Evolutionary conservation across 768 basidiomycete species (phyloP), one percentile per base, ranked within the genome.

Genomic region (Boletus huronensis): DNA sequence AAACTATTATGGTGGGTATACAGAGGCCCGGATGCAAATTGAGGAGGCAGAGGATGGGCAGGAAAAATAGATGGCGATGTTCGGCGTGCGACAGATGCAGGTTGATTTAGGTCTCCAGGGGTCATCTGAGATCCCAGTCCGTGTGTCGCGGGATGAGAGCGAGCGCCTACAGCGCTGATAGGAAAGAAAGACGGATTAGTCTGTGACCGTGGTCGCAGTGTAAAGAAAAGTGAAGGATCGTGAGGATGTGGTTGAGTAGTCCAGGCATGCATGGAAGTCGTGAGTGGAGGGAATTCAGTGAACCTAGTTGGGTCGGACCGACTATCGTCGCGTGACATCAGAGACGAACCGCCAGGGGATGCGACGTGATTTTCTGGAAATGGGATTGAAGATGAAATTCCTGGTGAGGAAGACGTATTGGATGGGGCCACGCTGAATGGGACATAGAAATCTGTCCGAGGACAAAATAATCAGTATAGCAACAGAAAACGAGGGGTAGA

Each of bases 1-100:
- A 75, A 79, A 60, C 62, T 63, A 26, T 63, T 41, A 21, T 61
- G 70, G 31, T 75, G 76, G 56, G 65, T 62, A 57, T 75, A 77
- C 6, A 63, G 58, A 19, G 67, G 54, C 11, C 69, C 51, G 9
- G 69, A 50, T 8, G 70, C 39, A 50, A 73, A 49, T 19, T 59
- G 62, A 38, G 61, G 52, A 21, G 59, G 55, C 3, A 51, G 44
- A 3, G 63, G 59, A 35, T 58, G 60, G 14, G 71, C 53, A 66
- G 71, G 53, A 57, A 64, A 60, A 39, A 58, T 16, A 26, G 68
- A 36, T 11, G 47, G 19, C 21, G 35, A 54, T n/a, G 31, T n/a
- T 17, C 35, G 38, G 6, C 32, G 59, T 28, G 47, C 23, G 11
- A n/a, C 34, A 7, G 55, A 42, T 17, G 31, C 25, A 39, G 44